Evolutionary conservation across 352 stramenopile genomes (phyloP).

Genomic region (Phytophthora vignae): DNA sequence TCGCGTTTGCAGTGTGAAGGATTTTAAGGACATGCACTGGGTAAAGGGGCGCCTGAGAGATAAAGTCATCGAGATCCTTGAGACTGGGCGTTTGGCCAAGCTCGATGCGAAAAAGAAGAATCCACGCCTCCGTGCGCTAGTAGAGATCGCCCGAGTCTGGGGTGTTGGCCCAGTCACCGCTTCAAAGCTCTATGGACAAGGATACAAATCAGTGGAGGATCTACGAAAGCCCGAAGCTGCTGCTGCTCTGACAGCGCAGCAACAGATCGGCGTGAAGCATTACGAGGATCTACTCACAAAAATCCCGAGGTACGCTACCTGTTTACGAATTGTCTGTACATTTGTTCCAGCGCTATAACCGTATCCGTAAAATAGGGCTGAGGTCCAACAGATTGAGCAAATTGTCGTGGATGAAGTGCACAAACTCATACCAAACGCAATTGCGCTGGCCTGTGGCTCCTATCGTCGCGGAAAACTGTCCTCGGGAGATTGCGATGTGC

Average conservation of each 20-base stretch:
- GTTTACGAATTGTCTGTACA: not conserved
- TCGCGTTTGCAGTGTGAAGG: conserved; percentile 64
- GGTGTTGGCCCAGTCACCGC: conserved; percentile 82
- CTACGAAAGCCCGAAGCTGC: conserved; percentile 51
- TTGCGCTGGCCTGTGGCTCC: conserved; percentile 74
- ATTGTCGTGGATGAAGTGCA: conserved; percentile 78
- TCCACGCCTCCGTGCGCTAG: conserved; percentile 57
- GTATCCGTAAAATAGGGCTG: conserved; percentile 41
- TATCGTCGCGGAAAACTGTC: conserved; percentile 78
- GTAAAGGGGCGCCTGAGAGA: conserved; percentile 71
- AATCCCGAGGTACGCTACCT: conserved; percentile 53
- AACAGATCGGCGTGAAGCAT: conserved; percentile 83
- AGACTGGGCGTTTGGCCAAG: conserved; percentile 78
- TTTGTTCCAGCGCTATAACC: not conserved
- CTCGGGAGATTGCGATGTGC: conserved; percentile 82
- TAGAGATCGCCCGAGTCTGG: conserved; percentile 79
- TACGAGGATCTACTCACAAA: conserved; percentile 84
- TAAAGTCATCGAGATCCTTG: conserved; percentile 81
- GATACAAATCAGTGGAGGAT: conserved; percentile 71
- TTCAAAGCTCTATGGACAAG: conserved; percentile 77
- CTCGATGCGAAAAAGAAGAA: conserved; percentile 85
- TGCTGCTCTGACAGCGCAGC: conserved; percentile 58
- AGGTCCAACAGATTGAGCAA: conserved; percentile 79
- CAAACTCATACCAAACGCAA: conserved; percentile 66
- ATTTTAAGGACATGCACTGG: conserved; percentile 73